Evolutionary conservation across 306 rosid genomes (phyloP).

Genomic region (Glycine soja): DNA sequence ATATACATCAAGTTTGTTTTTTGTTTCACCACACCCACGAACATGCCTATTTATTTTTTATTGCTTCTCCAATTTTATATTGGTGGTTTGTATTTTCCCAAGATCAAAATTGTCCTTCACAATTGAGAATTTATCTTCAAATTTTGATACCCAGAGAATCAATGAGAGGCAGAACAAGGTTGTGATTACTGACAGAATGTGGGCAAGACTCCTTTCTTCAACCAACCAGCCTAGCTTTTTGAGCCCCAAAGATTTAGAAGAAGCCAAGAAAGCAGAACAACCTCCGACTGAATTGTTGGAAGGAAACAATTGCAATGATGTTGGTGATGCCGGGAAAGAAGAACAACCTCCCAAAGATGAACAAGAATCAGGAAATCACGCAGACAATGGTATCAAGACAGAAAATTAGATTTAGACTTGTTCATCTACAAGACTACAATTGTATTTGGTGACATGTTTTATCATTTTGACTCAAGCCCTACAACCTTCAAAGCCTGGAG

Average conservation of each 20-base stretch:
- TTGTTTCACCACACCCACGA: slow-evolving; percentile 16
- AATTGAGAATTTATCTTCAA: slow-evolving; percentile 2
- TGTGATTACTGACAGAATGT: slow-evolving; percentile 91
- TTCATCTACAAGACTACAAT: not conserved
- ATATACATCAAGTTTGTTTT: slow-evolving; percentile 23
- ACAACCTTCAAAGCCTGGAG: slow-evolving; percentile 6
- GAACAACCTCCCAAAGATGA: slow-evolving; percentile 45
- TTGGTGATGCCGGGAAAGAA: slow-evolving; percentile 49
- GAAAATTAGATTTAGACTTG: slow-evolving; percentile 29
- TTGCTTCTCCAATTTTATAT: slow-evolving; percentile 30
- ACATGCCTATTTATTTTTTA: slow-evolving; percentile 11
- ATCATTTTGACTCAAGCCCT: slow-evolving; percentile 27
- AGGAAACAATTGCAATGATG: slow-evolving; percentile 44
- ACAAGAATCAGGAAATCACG: slow-evolving; percentile 46
- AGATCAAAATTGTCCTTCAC: slow-evolving; percentile 38
- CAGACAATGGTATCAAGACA: slow-evolving; percentile 42
- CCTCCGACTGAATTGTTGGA: slow-evolving; percentile 54
- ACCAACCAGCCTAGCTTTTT: slow-evolving; percentile 79
- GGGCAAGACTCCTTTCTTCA: slow-evolving; percentile 78
- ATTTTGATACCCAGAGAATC: slow-evolving; percentile 63
- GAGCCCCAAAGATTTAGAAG: slow-evolving; percentile 51
- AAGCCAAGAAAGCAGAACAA: slow-evolving; percentile 54
- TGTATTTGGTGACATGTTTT: slow-evolving; percentile 24
- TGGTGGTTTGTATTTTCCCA: slow-evolving; percentile 29
- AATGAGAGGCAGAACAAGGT: slow-evolving; percentile 82